These are phyloP conservation scores for Colletotrichum camelliae DNA, from an alignment of 2,329 filamentous ascomycete species.

Conservation along the genomic window DNA sequence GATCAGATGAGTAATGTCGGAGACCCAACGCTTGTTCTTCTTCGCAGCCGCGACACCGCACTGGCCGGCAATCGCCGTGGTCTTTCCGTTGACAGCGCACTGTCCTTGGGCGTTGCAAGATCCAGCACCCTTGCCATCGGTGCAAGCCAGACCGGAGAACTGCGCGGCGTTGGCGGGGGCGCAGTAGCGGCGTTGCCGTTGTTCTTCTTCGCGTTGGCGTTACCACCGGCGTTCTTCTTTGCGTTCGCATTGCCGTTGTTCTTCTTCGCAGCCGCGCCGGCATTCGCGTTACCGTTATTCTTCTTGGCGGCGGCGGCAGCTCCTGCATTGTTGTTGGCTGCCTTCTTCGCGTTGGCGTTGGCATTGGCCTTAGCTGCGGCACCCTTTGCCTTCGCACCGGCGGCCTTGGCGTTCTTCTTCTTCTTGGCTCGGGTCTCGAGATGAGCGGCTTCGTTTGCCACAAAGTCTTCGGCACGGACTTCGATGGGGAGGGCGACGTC, in stretches of 20 bases:
- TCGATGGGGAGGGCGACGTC: conserved; percentile 1
- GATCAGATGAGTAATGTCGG: neutral
- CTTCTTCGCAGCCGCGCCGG: neutral
- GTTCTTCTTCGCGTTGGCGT: neutral
- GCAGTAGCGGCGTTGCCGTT: neutral
- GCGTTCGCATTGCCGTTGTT: neutral
- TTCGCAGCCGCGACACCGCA: conserved; percentile 10
- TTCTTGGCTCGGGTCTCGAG: conserved; percentile 1
- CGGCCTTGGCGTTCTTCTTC: neutral
- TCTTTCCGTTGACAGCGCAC: conserved; percentile 18
- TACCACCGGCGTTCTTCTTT: neutral
- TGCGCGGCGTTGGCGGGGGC: neutral
- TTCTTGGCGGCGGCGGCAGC: neutral
- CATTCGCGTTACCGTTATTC: neutral
- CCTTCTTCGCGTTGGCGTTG: neutral
- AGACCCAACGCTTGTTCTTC: neutral
- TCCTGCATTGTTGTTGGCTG: neutral
- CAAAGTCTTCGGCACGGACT: neutral
- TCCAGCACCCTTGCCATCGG: conserved; percentile 14
- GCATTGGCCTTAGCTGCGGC: neutral
- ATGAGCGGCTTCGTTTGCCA: neutral
- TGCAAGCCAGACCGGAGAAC: conserved; percentile 13
- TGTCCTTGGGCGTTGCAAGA: conserved; percentile 5
- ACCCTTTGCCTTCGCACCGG: neutral
- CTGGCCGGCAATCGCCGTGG: conserved; percentile 8